Evolutionary conservation across 768 basidiomycete genomes (phyloP).

Genomic region (Pulveroboletus sp.): DNA sequence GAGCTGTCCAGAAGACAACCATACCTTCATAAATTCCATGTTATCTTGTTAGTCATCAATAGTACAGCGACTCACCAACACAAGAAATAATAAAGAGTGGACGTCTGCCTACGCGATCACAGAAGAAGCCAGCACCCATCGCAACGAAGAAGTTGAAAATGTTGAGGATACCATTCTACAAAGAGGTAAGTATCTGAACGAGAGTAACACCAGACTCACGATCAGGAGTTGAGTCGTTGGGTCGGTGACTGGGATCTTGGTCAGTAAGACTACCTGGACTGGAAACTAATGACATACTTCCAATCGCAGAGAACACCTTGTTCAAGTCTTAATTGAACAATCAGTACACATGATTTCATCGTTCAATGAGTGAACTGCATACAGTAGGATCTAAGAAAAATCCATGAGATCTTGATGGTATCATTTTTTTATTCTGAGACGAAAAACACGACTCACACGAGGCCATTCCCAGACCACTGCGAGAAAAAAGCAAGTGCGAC

Average conservation of each 20-base stretch:
- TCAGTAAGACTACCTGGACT: neutral
- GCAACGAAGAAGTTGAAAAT: constrained; percentile 57
- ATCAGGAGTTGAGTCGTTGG: constrained; percentile 42
- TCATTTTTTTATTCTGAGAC: neutral
- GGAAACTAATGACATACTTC: constrained; percentile 32
- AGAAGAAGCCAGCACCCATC: constrained; percentile 45
- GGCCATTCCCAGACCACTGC: constrained; percentile 56
- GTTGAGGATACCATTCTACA: constrained; percentile 51
- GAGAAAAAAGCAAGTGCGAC: constrained; percentile 59
- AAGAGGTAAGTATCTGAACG: neutral
- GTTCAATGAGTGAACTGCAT: neutral
- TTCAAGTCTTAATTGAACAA: constrained; percentile 37
- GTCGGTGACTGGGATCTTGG: constrained; percentile 35
- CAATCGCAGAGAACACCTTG: constrained; percentile 51
- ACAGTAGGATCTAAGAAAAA: constrained; percentile 27
- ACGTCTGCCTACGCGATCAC: constrained; percentile 49
- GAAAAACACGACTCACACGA: constrained; percentile 31
- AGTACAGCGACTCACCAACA: constrained; percentile 30
- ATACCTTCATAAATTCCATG: constrained; percentile 36
- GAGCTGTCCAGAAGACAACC: constrained; percentile 38
- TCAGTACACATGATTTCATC: neutral
- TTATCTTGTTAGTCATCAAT: constrained; percentile 27
- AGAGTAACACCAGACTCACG: constrained; percentile 22
- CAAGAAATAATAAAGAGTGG: constrained; percentile 49
- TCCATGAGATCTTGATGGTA: neutral